phyloP scores from a whole-genome alignment of 495 filamentous ascomycete species.

The Lepraria neglecta region DNA sequence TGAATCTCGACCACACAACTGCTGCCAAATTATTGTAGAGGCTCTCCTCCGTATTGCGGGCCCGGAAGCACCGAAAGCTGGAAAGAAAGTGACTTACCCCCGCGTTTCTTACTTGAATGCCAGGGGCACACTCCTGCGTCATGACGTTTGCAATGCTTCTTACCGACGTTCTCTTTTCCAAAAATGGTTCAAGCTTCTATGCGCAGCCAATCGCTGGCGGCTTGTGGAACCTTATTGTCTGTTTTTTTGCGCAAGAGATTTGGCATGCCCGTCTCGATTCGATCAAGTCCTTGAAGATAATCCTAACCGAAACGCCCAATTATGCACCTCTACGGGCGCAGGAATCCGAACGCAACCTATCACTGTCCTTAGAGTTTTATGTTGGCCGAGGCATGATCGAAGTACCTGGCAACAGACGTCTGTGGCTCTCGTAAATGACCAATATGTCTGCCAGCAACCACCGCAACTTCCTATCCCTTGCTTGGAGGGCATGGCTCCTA shows the following conservation, averaged over 20 bases:
- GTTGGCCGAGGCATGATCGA: constrained; percentile 1
- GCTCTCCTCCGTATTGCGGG: no score
- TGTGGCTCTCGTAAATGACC: background rate
- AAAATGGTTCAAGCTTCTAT: background rate
- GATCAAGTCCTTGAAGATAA: background rate
- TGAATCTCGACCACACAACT: no score
- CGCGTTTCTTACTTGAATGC: no score
- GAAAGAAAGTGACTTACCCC: no score
- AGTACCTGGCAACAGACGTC: background rate
- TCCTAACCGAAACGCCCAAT: background rate
- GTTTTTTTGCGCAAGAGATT: no score
- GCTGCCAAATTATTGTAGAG: no score
- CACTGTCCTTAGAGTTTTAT: background rate
- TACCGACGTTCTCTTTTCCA: no score
- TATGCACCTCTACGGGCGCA: no score
- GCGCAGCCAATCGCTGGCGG: background rate
- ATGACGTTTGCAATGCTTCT: no score
- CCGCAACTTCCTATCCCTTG: background rate
- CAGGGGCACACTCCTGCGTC: no score
- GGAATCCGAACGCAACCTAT: constrained; percentile 1
- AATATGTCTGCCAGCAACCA: background rate
- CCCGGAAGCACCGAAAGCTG: no score
- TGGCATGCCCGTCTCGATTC: no score
- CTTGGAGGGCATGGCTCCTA: background rate
- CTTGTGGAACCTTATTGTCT: background rate